Evolutionary conservation across 2,329 filamentous ascomycete genomes (phyloP), one percentile per base, ranked within the genome.

Genomic region (Cercospora nicotianae): DNA sequence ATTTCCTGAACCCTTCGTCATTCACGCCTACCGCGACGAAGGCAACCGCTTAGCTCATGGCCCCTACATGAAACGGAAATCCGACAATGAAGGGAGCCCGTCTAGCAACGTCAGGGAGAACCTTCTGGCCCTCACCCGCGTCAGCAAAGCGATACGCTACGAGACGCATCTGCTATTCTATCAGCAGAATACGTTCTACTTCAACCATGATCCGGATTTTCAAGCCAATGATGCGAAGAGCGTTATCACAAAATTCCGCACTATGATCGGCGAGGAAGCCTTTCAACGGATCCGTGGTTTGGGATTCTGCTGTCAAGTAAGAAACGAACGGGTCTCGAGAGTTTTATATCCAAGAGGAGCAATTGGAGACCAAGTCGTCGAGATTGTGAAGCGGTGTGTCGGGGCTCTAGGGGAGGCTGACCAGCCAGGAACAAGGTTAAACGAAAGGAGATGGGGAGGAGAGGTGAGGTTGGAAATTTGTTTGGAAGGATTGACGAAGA

Each of bases 161-260:
- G 63, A 65, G 39, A 65, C 66, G 9, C 28, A 55, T 53, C 26
- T 59, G 13, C 36, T 65, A 3, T 65, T 68, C 30, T 68, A 68
- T 48, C 57, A 60, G 28, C n/a, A 42, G 5, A 68, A 68, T 30
- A 57, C 9, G 26, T 65, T 65, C 51, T 36, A 53, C 36, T 33
- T 68, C 48, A 30, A 53, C 18, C 59, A 65, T 26, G 66, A 68
- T 13, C 18, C 53, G 9, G 18, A 58, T 28, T 33, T 39, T n/a
- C 31, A 31, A 45, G 66, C 51, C n/a, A 65, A 67, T 8, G 57
- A 62, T 10, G 33, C 63, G 48, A 23, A 20, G 16, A 31, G 39
- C 7, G 31, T 67, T 1, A 12, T 67, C 16, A 20, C 36, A 13
- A 36, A 48, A 26, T 67, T 67, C 9, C 30, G 28, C 23, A 26